phyloP scores from a whole-genome alignment of 2,329 filamentous ascomycete genomes.

The Ceratocystis destructans region DNA sequence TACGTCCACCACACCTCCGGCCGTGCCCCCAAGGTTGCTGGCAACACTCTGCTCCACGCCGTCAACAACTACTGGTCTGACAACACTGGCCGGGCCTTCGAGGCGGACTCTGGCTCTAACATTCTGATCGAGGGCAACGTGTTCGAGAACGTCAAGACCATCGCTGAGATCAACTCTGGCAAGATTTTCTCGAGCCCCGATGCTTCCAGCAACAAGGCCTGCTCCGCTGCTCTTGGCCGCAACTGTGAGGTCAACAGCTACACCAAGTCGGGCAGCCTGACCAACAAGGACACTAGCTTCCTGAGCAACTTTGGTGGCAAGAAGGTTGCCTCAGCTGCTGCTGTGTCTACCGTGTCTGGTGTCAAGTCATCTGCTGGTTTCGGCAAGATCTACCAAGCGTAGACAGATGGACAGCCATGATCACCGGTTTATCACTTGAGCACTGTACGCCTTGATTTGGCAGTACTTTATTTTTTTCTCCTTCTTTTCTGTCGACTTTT shows the following conservation, averaged over 20 bases:
- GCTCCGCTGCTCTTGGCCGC: conserved; percentile 34
- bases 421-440: too few species aligned
- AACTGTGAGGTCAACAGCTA: conserved; percentile 39
- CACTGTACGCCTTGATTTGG: not conserved
- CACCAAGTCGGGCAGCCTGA: conserved; percentile 29
- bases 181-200: conserved; percentile 26
- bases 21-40: conserved; percentile 43
- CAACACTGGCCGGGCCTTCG: conserved; percentile 44
- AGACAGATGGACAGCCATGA: not conserved
- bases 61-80: conserved; percentile 50
- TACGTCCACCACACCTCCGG: conserved; percentile 46
- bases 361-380: conserved; percentile 15
- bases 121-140: conserved; percentile 44
- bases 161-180: conserved; percentile 28
- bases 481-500: not conserved
- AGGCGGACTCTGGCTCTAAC: conserved; percentile 31
- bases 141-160: conserved; percentile 39
- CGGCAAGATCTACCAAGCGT: conserved; percentile 13
- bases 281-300: conserved; percentile 34
- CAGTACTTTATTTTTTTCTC: not conserved
- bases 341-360: not conserved
- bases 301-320: conserved; percentile 38
- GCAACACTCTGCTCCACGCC: conserved; percentile 43
- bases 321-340: conserved; percentile 34
- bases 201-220: conserved; percentile 29